phyloP scores from a whole-genome alignment of 768 basidiomycete genomes.

The Panaeolus cyanescens region DNA sequence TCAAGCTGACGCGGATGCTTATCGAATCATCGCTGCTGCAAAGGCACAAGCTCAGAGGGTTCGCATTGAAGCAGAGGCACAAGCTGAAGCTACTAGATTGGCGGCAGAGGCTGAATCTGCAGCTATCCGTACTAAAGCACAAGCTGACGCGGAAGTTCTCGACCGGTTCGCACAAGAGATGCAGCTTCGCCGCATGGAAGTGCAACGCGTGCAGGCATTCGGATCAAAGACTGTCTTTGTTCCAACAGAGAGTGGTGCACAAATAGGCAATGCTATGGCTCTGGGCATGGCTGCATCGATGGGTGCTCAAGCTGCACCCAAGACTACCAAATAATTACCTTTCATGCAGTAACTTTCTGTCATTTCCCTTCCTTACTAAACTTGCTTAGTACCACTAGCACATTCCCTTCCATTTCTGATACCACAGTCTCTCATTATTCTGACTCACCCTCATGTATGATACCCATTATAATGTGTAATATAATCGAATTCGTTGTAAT shows the following conservation, averaged over 20 bases:
- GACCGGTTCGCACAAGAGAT: conserved; percentile 79
- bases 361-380: no score
- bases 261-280: conserved; percentile 64
- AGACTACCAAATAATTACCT: not conserved
- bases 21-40: conserved; percentile 71
- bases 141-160: conserved; percentile 59
- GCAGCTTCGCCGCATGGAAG: conserved; percentile 68
- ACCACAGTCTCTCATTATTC: not conserved
- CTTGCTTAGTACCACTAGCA: not conserved
- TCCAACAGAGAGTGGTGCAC: conserved; percentile 61
- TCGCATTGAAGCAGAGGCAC: conserved; percentile 77
- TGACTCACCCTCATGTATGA: not conserved
- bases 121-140: conserved; percentile 63
- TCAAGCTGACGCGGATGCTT: conserved; percentile 76
- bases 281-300: conserved; percentile 72
- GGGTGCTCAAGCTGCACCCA: conserved; percentile 34
- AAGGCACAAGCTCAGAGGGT: conserved; percentile 69
- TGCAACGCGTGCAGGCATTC: conserved; percentile 62
- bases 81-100: conserved; percentile 76
- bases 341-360: no score
- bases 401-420: not conserved
- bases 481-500: not conserved
- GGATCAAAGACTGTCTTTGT: conserved; percentile 72
- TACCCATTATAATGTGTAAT: not conserved
- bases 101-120: conserved; percentile 75